phyloP scores from a whole-genome alignment of 208 protist genomes.

The Acanthamoeba triangularis region DNA sequence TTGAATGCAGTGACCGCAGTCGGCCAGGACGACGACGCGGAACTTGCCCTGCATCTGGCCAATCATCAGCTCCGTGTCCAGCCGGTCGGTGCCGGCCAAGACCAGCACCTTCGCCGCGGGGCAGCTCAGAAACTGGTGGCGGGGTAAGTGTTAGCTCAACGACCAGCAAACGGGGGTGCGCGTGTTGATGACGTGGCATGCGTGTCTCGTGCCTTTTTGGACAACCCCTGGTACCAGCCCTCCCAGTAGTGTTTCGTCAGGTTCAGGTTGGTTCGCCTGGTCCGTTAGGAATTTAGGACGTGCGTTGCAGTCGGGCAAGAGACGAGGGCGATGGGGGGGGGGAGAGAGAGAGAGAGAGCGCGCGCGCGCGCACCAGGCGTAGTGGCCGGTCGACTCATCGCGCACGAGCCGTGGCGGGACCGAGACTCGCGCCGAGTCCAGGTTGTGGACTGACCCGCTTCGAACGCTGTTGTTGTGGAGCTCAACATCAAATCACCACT shows the following conservation, averaged over 20 bases:
- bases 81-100: slow-evolving; percentile 84
- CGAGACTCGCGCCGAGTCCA: slow-evolving; percentile 81
- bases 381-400: background rate
- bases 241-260: slow-evolving; percentile 79
- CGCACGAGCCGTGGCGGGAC: slow-evolving; percentile 78
- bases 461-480: slow-evolving; percentile 34
- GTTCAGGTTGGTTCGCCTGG: slow-evolving; percentile 79
- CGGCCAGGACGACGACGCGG: slow-evolving; percentile 79
- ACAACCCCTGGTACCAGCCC: slow-evolving; percentile 84
- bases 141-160: background rate
- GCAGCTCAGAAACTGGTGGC: slow-evolving; percentile 13
- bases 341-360: too few relatives aligned
- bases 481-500: too few relatives aligned
- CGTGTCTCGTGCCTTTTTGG: slow-evolving; percentile 76
- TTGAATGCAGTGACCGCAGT: slow-evolving; percentile 86
- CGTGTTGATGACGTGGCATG: background rate
- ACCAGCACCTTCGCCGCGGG: slow-evolving; percentile 77
- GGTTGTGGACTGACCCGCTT: slow-evolving; percentile 72
- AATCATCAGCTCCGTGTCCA: slow-evolving; percentile 87
- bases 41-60: slow-evolving; percentile 89
- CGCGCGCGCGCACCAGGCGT: background rate
- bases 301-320: background rate
- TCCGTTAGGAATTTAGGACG: background rate
- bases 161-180: background rate
- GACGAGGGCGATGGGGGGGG: background rate